Percentiles rank a stretch among this genome's conserved stretches.
Evolutionary conservation across 2,329 filamentous ascomycete genomes (phyloP).

Genomic region (Sclerotinia nivalis): DNA sequence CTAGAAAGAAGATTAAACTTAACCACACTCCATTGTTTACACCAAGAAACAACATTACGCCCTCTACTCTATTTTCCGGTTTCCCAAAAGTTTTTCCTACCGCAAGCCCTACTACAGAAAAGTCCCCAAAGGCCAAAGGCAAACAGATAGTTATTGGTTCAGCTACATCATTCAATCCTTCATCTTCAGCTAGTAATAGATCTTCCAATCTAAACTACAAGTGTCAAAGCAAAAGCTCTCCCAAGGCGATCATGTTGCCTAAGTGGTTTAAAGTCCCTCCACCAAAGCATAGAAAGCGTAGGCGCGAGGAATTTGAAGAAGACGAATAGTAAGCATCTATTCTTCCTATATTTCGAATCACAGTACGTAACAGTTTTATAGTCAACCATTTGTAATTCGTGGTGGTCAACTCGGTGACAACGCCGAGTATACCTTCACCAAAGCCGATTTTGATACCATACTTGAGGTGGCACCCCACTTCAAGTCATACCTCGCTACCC

Average conservation of each 20-base stretch:
- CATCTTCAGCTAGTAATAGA: background rate
- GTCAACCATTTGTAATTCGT: background rate
- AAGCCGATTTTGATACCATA: background rate
- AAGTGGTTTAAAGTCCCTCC: background rate
- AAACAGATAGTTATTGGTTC: background rate
- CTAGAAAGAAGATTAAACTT: background rate
- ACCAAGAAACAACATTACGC: background rate
- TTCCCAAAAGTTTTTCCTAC: background rate
- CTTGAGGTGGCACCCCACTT: background rate
- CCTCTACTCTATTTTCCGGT: background rate
- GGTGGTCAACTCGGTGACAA: background rate
- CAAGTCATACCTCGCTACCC: background rate
- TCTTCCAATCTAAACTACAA: background rate
- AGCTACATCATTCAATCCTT: background rate
- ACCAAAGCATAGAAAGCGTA: background rate
- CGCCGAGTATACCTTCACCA: background rate
- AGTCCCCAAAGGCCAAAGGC: background rate
- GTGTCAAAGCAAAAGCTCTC: no score
- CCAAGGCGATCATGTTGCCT: background rate
- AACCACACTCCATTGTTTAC: background rate
- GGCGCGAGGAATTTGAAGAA: background rate
- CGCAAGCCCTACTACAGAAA: background rate
- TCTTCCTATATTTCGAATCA: rapidly evolving
- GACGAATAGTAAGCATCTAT: background rate
- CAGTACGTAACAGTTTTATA: background rate